Base-by-base conservation (phyloP, 306 rosid species). In the Fragaria ananassa region DNA sequence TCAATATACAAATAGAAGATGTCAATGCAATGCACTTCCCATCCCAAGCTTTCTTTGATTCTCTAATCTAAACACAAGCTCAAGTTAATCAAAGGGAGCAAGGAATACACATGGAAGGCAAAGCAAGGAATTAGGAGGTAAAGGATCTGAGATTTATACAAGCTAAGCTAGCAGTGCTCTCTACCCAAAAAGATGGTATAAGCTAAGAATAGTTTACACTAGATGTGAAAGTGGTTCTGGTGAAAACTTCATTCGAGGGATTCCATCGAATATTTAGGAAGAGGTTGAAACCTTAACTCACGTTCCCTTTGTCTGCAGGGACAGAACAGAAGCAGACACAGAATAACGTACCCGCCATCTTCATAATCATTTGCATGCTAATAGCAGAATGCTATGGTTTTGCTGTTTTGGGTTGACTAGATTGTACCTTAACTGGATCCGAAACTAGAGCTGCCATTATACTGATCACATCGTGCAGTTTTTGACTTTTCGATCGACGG, bases 331-430 rank as follows among this genome's bases (percentile, higher is more conserved):
- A 17, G 58, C 10, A 6, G 9, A 10, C 17, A 31, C 45, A 29
- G 27, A 66, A 44, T 57, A 51, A 54, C 74, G 78, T 81, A 54
- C 39, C 67, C 66, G 79, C 54, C 79, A 68, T 67, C 35, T 63
- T 18, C 68, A 34, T 63, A 31, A 60, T 31, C 44, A 63, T 15
- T 29, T 29, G n/a, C 17, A 29, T 27, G 41, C 42, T 39, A 6
- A 39, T 6, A 39, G 42, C 8, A 39, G 1, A 6, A 41, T 41
- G 44, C 42, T 29, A 6, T 61, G n/a, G 41, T 61, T 61, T 61
- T 29, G n/a, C 67, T 29, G 42, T 29, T 13, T 31, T 61, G n/a
- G 21, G 41, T 27, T 58, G 34, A 34, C 35, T 34, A 58, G 64
- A 25, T 58, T 58, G 64, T 57, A 21, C 6, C 29, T 9, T 6